Conservation (phyloP, 306 rosid genomes). For the Castanea mollissima region DNA sequence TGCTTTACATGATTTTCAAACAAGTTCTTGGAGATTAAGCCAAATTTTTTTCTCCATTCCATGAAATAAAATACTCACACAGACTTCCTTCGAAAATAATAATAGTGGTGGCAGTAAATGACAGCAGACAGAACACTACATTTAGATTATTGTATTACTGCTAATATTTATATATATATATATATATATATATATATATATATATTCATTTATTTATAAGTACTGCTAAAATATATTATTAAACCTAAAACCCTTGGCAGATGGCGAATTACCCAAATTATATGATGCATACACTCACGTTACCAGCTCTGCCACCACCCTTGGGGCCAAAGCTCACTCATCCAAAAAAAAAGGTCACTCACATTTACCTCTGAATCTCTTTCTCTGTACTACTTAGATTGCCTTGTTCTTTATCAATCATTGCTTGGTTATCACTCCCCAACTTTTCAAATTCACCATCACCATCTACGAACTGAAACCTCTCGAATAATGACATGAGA, state of each 20-base stretch:
- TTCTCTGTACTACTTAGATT: slow-evolving; percentile 39
- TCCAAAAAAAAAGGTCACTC: neutral
- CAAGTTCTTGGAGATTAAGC: neutral
- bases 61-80: neutral
- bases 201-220: no score
- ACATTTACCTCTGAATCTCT: slow-evolving; percentile 54
- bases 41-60: neutral
- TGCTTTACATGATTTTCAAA: no score
- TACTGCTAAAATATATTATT: neutral
- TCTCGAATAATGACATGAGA: slow-evolving; percentile 52
- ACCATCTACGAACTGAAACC: slow-evolving; percentile 44
- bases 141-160: neutral
- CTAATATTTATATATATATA: no score
- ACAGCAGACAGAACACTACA: neutral
- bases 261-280: neutral
- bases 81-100: neutral
- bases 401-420: slow-evolving; percentile 28
- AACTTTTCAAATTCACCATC: slow-evolving; percentile 38
- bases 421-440: slow-evolving; percentile 24
- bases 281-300: neutral
- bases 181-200: no score
- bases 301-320: no score
- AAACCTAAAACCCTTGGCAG: no score
- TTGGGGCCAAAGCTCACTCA: no score
- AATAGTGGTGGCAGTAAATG: neutral